A percentile compares a stretch with the other conserved stretches of the same genome.
Conservation (phyloP, 192 early-diverging fungal genomes). For the Glomus cerebriforme region DNA sequence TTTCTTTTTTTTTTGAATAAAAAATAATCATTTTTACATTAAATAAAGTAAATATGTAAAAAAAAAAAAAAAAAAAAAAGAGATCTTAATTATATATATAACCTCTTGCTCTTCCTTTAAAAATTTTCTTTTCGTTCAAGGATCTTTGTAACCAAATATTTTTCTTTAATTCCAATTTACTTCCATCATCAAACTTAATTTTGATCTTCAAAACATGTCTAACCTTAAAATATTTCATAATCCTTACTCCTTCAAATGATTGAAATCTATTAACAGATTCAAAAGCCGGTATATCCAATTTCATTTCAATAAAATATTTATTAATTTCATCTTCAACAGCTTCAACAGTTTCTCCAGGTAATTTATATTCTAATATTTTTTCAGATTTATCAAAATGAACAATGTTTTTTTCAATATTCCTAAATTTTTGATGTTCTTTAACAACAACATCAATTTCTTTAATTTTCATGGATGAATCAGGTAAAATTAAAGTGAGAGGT, state of each 20-base stretch:
- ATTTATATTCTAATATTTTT: not conserved
- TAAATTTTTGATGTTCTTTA: conserved; percentile 2
- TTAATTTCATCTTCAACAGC: not conserved
- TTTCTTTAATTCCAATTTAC: not conserved
- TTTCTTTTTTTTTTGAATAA: too few relatives aligned
- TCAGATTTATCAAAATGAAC: not conserved
- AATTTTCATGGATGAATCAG: not conserved
- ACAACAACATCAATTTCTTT: not conserved
- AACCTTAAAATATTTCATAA: not conserved
- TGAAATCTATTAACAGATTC: not conserved
- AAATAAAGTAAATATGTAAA: too few relatives aligned
- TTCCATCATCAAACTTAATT: not conserved
- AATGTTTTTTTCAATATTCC: not conserved
- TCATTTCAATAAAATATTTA: not conserved
- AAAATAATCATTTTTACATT: too few relatives aligned
- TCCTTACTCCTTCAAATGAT: not conserved
- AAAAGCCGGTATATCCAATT: not conserved
- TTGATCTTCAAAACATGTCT: not conserved
- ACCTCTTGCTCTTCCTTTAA: not conserved
- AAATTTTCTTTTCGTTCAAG: not conserved
- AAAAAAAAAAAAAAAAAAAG: too few relatives aligned
- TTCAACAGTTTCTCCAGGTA: not conserved
- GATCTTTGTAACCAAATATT: not conserved
- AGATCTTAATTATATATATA: not conserved
- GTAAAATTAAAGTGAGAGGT: not conserved